Percentiles rank a stretch among this genome's conserved stretches.
Evolutionary conservation across 192 early-diverging fungal genomes (phyloP).

Genomic region (Phycomyces nitens): DNA sequence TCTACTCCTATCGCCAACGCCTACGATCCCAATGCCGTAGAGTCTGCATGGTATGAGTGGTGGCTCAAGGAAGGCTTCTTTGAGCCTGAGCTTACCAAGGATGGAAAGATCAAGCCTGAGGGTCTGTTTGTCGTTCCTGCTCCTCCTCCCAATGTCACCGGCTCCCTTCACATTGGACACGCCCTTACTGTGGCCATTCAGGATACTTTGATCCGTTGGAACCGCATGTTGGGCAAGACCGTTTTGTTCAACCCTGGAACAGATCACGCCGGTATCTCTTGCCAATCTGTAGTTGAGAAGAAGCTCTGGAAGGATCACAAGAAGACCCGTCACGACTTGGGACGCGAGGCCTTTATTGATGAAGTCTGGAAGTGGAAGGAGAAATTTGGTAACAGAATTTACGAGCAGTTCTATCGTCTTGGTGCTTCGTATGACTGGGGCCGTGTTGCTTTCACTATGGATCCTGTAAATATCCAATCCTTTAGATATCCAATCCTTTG

Average conservation of each 20-base stretch:
- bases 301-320: conserved; percentile 81
- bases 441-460: conserved; percentile 90
- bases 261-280: conserved; percentile 97
- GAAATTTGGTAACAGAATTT: conserved; percentile 77
- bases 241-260: conserved; percentile 91
- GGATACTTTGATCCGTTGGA: conserved; percentile 92
- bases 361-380: conserved; percentile 97
- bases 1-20: conserved; percentile 68
- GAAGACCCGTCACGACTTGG: conserved; percentile 87
- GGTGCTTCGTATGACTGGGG: conserved; percentile 94
- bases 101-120: conserved; percentile 70
- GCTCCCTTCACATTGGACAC: conserved; percentile 93
- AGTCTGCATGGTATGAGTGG: conserved; percentile 95
- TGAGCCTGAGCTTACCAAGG: conserved; percentile 69
- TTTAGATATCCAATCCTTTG: conserved; percentile 4
- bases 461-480: conserved; percentile 44
- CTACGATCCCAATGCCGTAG: conserved; percentile 90
- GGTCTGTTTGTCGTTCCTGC: conserved; percentile 90
- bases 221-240: conserved; percentile 96
- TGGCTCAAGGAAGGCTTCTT: conserved; percentile 95
- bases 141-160: conserved; percentile 99
- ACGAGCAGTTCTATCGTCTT: conserved; percentile 83
- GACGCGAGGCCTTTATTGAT: conserved; percentile 84
- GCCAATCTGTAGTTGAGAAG: conserved; percentile 97
- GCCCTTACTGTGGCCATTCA: conserved; percentile 92